phyloP scores from a whole-genome alignment of 345 rosid species.

The Brassica juncea region DNA sequence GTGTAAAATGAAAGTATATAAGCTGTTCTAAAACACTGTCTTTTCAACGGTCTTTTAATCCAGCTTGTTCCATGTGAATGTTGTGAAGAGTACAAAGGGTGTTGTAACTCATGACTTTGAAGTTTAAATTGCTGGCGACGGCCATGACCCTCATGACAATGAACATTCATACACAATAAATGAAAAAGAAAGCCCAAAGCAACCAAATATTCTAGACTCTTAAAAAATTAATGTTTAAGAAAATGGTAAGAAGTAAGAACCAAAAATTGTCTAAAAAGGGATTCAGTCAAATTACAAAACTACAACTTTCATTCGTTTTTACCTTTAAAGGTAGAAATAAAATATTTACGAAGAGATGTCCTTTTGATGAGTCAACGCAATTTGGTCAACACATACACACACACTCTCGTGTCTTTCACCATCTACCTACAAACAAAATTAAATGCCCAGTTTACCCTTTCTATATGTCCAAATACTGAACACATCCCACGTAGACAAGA shows the following conservation, averaged over 20 bases:
- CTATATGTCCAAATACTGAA: slow-evolving; percentile 45
- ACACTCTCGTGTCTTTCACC: slow-evolving; percentile 23
- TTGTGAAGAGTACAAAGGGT: slow-evolving; percentile 29
- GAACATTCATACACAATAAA: slow-evolving; percentile 26
- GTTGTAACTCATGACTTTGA: slow-evolving; percentile 25
- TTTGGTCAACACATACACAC: slow-evolving; percentile 24
- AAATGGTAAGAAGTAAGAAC: slow-evolving; percentile 16
- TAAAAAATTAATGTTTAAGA: background rate
- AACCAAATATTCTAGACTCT: background rate
- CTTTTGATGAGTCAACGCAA: slow-evolving; percentile 16
- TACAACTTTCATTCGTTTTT: background rate
- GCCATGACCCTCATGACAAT: slow-evolving; percentile 13
- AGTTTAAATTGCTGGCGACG: slow-evolving; percentile 12
- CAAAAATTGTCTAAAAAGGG: slow-evolving; percentile 14
- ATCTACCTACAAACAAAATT: slow-evolving; percentile 31
- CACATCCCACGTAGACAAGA: slow-evolving; percentile 50
- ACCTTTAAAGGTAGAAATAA: background rate
- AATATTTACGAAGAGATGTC: background rate
- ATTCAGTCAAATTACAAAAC: slow-evolving; percentile 20
- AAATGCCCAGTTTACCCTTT: slow-evolving; percentile 59
- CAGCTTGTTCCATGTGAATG: slow-evolving; percentile 4
- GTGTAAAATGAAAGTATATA: background rate
- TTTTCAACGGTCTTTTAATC: background rate
- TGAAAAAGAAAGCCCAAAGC: background rate
- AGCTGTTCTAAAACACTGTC: background rate